Evolutionary conservation across 2,329 filamentous ascomycete genomes (phyloP), one percentile per base, ranked within the genome.

Genomic region (Scytalidium lignicola): DNA sequence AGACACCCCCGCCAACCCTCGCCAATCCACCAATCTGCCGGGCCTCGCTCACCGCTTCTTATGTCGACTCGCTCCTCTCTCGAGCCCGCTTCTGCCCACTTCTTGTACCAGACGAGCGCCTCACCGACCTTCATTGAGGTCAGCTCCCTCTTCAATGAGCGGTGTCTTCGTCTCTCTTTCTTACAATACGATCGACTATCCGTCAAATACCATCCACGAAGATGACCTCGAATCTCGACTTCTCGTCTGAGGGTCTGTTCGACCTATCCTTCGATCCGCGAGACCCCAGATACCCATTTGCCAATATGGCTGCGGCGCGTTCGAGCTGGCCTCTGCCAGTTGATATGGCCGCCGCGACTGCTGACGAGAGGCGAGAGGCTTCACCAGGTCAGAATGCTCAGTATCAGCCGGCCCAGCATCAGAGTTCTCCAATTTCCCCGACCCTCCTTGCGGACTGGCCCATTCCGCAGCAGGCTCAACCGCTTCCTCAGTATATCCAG

Each of bases 191-290:
- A 70, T 69, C 71, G 58, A 62, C 57, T 61, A 62, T 67, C 57
- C 45, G 51, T 53, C 53, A 54, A 51, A 49, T 61, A 51, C 47
- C 47, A 54, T 53, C 54, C 60, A 59, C 60, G 56, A 76, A 64
- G 66, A 78, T 77, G 80, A 76, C 74, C 55, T 65, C 64, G 55
- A 64, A 64, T 69, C 76, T 78, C 72, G 77, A 83, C 64, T 84
- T 79, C 71, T 76, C 76, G 68, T 75, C 76, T 70, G 79, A 83
- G 67, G 77, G 73, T 65, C 74, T 84, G 63, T 65, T 84, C 64
- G 80, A 83, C 64, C 72, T 83, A 63, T 75, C 73, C 57, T 83
- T 76, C 69, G 77, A 83, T 65, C 74, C 74, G 62, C 74, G 75
- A 68, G 73, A 79, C 58, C 74, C 59, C 48, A 56, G 75, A 64